Conservation (phyloP, 2,329 filamentous ascomycete genomes). For the Tolypocladium guangdongense region DNA sequence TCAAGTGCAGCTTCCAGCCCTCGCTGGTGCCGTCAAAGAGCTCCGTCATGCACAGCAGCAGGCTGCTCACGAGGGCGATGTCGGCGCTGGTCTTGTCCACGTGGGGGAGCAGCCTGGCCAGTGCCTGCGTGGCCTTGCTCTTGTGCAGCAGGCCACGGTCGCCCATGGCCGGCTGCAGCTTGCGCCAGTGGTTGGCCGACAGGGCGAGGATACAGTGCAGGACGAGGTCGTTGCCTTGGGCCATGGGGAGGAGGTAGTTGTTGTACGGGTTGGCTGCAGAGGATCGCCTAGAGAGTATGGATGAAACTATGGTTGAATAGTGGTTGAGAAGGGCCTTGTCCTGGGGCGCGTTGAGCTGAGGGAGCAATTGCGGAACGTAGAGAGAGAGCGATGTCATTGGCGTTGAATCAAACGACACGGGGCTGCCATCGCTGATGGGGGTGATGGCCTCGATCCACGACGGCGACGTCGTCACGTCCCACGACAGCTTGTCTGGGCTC, state of each 20-base stretch:
- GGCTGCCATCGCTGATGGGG: conserved; percentile 13
- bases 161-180: conserved; percentile 18
- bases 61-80: conserved; percentile 26
- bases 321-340: conserved; percentile 23
- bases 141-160: conserved; percentile 19
- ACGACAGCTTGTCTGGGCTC: conserved; percentile 8
- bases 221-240: conserved; percentile 19
- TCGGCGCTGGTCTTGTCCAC: conserved; percentile 19
- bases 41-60: conserved; percentile 30
- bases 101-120: conserved; percentile 21
- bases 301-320: conserved; percentile 21
- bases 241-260: conserved; percentile 20
- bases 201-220: conserved; percentile 22
- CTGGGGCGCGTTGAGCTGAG: conserved; percentile 15
- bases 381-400: conserved; percentile 12
- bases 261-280: conserved; percentile 19
- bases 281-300: conserved; percentile 19
- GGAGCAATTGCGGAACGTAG: conserved; percentile 18
- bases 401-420: conserved; percentile 9
- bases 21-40: conserved; percentile 29
- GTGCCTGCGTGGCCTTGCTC: conserved; percentile 18
- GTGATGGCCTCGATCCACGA: conserved; percentile 14
- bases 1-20: conserved; percentile 30
- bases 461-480: conserved; percentile 10
- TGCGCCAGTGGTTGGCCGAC: conserved; percentile 23